Percentiles rank a stretch among this genome's conserved stretches.
phyloP scores from a whole-genome alignment of 2,329 filamentous ascomycete genomes.

The Ophiosphaerella narmari region DNA sequence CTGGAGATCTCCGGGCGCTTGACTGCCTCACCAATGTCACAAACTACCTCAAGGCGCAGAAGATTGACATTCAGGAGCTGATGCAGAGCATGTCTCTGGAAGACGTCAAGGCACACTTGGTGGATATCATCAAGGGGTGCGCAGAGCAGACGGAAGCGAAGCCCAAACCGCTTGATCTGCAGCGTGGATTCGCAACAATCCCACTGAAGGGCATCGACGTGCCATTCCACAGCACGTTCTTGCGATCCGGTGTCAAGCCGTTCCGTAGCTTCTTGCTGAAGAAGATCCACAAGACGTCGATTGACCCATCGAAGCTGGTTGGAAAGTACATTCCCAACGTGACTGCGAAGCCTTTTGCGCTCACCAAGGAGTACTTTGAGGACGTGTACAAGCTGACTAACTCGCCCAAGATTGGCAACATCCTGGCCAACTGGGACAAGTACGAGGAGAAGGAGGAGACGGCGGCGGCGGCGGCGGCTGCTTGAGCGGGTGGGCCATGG shows the following conservation, averaged over 20 bases:
- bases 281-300: slow-evolving; percentile 99
- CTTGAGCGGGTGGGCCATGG: neutral
- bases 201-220: slow-evolving; percentile 97
- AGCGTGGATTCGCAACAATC: slow-evolving; percentile 96
- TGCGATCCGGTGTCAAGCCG: slow-evolving; percentile 97
- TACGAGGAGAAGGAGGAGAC: slow-evolving; percentile 50
- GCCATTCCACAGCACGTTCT: slow-evolving; percentile 98
- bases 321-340: slow-evolving; percentile 99
- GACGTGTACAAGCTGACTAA: slow-evolving; percentile 96
- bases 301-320: slow-evolving; percentile 93
- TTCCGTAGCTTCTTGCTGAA: slow-evolving; percentile 98
- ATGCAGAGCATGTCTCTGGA: slow-evolving; percentile 85
- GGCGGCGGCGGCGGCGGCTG: slow-evolving; percentile 20
- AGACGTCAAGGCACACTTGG: slow-evolving; percentile 86
- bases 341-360: slow-evolving; percentile 90
- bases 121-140: slow-evolving; percentile 88
- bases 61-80: slow-evolving; percentile 94
- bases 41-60: slow-evolving; percentile 95
- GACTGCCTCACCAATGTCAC: slow-evolving; percentile 76
- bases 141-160: slow-evolving; percentile 87
- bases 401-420: slow-evolving; percentile 72
- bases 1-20: slow-evolving; percentile 68
- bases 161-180: slow-evolving; percentile 82
- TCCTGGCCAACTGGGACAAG: slow-evolving; percentile 75
- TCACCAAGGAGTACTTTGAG: slow-evolving; percentile 99